Evolutionary conservation across 179 eudicot species (phyloP).

Genomic region (Silene vulgaris): DNA sequence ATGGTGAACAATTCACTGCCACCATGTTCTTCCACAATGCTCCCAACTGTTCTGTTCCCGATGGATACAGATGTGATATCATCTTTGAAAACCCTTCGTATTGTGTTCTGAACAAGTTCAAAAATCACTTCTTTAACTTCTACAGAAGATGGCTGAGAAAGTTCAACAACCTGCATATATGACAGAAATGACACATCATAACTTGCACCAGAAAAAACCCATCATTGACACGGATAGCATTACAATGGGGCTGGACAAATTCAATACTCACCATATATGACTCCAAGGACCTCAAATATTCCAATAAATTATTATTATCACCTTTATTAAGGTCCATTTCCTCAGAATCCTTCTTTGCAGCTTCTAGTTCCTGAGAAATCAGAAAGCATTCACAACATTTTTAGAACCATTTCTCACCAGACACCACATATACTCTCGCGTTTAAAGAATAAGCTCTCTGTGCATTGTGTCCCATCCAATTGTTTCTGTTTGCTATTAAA

Average conservation of each 20-base stretch:
- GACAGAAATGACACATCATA: conserved; percentile 13
- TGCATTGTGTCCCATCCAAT: neutral
- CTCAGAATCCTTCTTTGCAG: conserved; percentile 43
- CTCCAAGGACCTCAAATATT: conserved; percentile 71
- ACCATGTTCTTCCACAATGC: conserved; percentile 32
- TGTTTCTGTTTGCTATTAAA: neutral
- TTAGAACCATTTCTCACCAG: conserved; percentile 9
- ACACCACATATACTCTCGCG: neutral
- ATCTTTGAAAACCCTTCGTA: conserved; percentile 51
- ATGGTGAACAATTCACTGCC: conserved; percentile 44
- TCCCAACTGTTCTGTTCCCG: conserved; percentile 36
- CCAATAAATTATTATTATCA: conserved; percentile 59
- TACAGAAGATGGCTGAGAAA: conserved; percentile 71
- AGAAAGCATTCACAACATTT: neutral
- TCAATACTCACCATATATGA: conserved; percentile 57
- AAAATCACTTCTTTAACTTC: conserved; percentile 78
- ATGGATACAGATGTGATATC: conserved; percentile 31
- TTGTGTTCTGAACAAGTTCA: conserved; percentile 57
- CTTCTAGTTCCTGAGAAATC: conserved; percentile 54
- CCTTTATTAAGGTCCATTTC: conserved; percentile 43
- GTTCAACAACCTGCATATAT: conserved; percentile 55
- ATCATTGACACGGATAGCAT: neutral
- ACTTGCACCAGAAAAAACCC: neutral
- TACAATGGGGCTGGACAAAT: conserved; percentile 5
- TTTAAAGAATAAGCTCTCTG: neutral